Evolutionary conservation across 2,329 filamentous ascomycete genomes (phyloP), one percentile per base, ranked within the genome.

Genomic region (Plectosphaerella cucumerina): DNA sequence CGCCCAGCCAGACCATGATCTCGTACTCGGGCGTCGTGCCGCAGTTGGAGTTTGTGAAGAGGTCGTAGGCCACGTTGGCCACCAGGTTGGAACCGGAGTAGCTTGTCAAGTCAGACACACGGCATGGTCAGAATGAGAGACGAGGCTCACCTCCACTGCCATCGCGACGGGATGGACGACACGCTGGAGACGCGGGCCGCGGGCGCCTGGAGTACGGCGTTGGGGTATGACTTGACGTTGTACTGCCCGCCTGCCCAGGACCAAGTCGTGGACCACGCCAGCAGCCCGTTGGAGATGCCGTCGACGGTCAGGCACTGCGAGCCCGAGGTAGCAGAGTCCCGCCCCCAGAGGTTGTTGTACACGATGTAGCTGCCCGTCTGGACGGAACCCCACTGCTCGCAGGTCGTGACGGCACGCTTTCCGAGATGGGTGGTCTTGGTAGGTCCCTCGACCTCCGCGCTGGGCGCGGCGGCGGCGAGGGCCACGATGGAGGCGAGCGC

Each of bases 11-110:
- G 57, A 62, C 58, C 56, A 61, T 60, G 48, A 62, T 55, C 47
- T 61, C 58, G 50, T 81, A 82, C 59, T 81, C 69, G 18, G 72
- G 60, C 47, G 70, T 73, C 26, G 61, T 63, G 6, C 74, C 67
- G n/a, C 70, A 69, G 35, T 72, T 70, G 21, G 65, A 64, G 12
- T 68, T 67, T 37, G 78, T 78, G 69, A 84, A 85, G 47, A 84
- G 64, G 59, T 84, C 80, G 62, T 82, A 84, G 20, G 80, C 70
- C 12, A 85, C 80, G 59, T 84, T 72, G 43, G 78, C 77, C 39
- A 81, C 67, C 46, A 83, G 59, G 51, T 62, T 60, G 44, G 65
- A 66, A 55, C 76, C 77, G 5, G 68, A 70, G 65, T 82, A 81
- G 48, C 56, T 59, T 18, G 5, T 1, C 2, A 9, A 11, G 49